Percentiles rank a stretch among this genome's conserved stretches.
phyloP scores from a whole-genome alignment of 2,329 filamentous ascomycete species.

The Colletotrichum scovillei region DNA sequence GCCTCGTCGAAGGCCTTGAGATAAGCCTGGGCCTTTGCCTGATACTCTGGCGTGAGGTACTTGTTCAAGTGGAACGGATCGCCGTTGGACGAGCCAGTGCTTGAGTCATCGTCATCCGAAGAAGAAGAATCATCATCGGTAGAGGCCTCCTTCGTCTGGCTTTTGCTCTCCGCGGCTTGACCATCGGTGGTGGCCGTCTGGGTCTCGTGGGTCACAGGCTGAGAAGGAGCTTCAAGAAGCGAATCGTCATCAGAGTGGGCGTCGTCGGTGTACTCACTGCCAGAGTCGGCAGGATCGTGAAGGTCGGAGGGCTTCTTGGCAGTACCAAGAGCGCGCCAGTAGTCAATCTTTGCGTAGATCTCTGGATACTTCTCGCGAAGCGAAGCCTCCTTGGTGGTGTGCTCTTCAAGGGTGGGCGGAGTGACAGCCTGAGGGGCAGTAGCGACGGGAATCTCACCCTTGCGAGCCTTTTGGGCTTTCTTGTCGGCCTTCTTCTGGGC shows the following conservation, averaged over 20 bases:
- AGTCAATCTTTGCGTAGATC: slow-evolving; percentile 22
- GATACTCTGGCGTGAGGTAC: slow-evolving; percentile 3
- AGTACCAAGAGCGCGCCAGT: slow-evolving; percentile 8
- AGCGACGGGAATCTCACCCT: neutral
- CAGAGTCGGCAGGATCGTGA: neutral
- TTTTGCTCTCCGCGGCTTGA: neutral
- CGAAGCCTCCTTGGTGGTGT: neutral
- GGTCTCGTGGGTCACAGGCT: neutral
- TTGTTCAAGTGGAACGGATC: slow-evolving; percentile 11
- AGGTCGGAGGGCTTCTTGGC: neutral
- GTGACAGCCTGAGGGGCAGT: neutral
- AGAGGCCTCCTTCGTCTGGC: neutral
- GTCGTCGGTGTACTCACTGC: neutral
- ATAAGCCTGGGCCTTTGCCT: neutral
- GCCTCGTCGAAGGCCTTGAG: slow-evolving; percentile 1
- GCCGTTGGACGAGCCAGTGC: neutral
- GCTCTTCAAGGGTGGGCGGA: neutral
- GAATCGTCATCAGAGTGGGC: neutral
- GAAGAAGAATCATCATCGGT: neutral
- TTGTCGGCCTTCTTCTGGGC: slow-evolving; percentile 28
- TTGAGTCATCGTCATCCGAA: neutral
- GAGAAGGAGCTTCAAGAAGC: neutral
- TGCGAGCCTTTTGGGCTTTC: slow-evolving; percentile 12
- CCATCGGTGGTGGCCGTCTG: neutral
- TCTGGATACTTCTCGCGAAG: slow-evolving; percentile 25